These are phyloP conservation scores for Strigomonas culicis DNA, from an alignment of 208 protist genomes.

Conservation along the genomic window DNA sequence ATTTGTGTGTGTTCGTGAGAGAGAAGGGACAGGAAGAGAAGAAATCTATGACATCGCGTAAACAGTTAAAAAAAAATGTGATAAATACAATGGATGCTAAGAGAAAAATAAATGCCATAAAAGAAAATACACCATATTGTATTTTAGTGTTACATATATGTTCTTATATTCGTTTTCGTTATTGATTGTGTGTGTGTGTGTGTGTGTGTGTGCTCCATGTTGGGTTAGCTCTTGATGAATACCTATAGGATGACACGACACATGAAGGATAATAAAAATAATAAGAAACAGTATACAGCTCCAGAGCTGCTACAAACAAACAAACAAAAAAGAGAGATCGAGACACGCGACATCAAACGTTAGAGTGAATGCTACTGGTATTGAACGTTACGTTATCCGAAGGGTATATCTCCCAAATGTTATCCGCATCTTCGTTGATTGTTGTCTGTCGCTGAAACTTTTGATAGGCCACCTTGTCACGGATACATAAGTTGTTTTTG, in stretches of 20 bases:
- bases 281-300: neutral
- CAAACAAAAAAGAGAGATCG: slow-evolving; percentile 18
- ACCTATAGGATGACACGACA: neutral
- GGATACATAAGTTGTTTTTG: slow-evolving; percentile 27
- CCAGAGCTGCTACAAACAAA: neutral
- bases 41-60: neutral
- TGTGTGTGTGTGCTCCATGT: too few relatives aligned
- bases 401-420: slow-evolving; percentile 53
- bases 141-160: too few relatives aligned
- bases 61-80: slow-evolving; percentile 1
- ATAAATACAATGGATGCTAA: too few relatives aligned
- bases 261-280: slow-evolving; percentile 1
- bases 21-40: neutral
- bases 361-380: too few relatives aligned
- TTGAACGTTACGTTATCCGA: too few relatives aligned
- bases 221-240: too few relatives aligned
- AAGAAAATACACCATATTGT: too few relatives aligned
- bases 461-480: slow-evolving; percentile 64
- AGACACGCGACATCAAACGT: too few relatives aligned
- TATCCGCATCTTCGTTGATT: slow-evolving; percentile 69
- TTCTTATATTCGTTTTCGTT: too few relatives aligned
- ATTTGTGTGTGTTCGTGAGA: neutral
- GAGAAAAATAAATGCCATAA: too few relatives aligned
- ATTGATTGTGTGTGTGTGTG: too few relatives aligned
- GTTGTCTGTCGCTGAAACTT: slow-evolving; percentile 60